phyloP scores from a whole-genome alignment of 495 filamentous ascomycete species.

The Penicillium antarcticum region DNA sequence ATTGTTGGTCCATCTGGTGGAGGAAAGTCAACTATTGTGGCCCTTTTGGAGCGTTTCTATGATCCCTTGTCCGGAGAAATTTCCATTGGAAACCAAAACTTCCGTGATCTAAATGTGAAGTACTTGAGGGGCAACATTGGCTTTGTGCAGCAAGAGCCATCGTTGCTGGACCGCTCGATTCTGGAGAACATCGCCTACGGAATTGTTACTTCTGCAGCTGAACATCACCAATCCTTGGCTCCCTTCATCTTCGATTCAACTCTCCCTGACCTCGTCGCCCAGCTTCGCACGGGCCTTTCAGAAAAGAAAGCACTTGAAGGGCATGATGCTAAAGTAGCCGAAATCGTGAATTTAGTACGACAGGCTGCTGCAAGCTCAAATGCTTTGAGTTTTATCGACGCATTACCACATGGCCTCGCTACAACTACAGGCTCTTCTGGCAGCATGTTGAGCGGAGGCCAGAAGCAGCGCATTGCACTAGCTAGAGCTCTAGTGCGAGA shows the following conservation, averaged over 20 bases:
- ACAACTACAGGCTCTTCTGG: slow-evolving; percentile 53
- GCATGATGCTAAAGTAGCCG: slow-evolving; percentile 19
- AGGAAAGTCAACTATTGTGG: slow-evolving; percentile 65
- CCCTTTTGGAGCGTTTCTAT: slow-evolving; percentile 53
- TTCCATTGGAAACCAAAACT: slow-evolving; percentile 45
- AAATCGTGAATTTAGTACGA: slow-evolving; percentile 37
- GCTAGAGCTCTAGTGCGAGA: slow-evolving; percentile 69
- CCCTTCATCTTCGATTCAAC: slow-evolving; percentile 26
- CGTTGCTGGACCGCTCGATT: slow-evolving; percentile 60
- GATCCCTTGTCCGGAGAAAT: slow-evolving; percentile 41
- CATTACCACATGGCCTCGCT: slow-evolving; percentile 45
- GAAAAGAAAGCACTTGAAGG: slow-evolving; percentile 18
- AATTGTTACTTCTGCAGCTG: slow-evolving; percentile 49
- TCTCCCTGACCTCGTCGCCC: slow-evolving; percentile 25
- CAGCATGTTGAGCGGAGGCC: slow-evolving; percentile 55
- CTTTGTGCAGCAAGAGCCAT: slow-evolving; percentile 65
- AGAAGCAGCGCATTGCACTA: slow-evolving; percentile 62
- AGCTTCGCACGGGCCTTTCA: slow-evolving; percentile 23
- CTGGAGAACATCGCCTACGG: slow-evolving; percentile 67
- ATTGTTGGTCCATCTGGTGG: slow-evolving; percentile 68
- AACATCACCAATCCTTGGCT: slow-evolving; percentile 32
- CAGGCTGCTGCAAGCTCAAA: slow-evolving; percentile 38
- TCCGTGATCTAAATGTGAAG: slow-evolving; percentile 53
- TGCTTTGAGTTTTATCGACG: slow-evolving; percentile 41
- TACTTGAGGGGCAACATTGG: slow-evolving; percentile 56